Evolutionary conservation across 768 basidiomycete genomes (phyloP).

Genomic region (Antrodiella citrinella): DNA sequence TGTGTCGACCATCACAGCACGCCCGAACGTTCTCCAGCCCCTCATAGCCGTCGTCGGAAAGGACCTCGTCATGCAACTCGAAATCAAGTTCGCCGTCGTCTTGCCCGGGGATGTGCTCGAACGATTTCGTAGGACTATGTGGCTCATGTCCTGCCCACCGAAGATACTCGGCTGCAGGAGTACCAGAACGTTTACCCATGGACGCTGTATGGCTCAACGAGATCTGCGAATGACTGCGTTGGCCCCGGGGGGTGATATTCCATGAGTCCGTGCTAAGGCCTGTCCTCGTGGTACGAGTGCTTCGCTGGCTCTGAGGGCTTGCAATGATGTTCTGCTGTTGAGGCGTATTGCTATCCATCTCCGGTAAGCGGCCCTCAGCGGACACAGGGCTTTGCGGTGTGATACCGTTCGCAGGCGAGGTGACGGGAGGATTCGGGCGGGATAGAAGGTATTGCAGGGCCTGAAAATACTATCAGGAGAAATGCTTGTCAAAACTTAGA

Average conservation of each 20-base stretch:
- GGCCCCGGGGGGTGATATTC: constrained; percentile 71
- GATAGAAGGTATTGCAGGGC: constrained; percentile 87
- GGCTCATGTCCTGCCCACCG: constrained; percentile 56
- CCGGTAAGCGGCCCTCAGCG: constrained; percentile 25
- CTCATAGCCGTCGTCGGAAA: constrained; percentile 78
- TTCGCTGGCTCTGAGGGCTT: constrained; percentile 72
- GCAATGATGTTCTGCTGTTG: constrained; percentile 36
- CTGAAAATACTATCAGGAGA: constrained; percentile 32
- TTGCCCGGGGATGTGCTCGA: constrained; percentile 25
- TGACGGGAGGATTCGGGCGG: constrained; percentile 42
- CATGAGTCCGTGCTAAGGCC: constrained; percentile 47
- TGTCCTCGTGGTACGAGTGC: constrained; percentile 46
- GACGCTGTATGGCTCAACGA: constrained; percentile 52
- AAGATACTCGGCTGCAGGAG: constrained; percentile 87
- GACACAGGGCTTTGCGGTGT: constrained; percentile 23
- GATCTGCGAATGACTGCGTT: constrained; percentile 71
- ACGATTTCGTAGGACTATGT: constrained; percentile 64
- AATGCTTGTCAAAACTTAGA: constrained; percentile 5
- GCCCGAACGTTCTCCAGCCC: constrained; percentile 93
- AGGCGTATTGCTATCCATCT: constrained; percentile 38
- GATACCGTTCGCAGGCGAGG: constrained; percentile 15
- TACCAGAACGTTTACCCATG: constrained; percentile 79
- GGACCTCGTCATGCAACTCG: constrained; percentile 68
- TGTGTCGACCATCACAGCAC: constrained; percentile 83
- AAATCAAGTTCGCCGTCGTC: constrained; percentile 71